Percentiles rank a stretch among this genome's conserved stretches.
These are phyloP conservation scores for Meyerozyma guilliermondii DNA, from an alignment of 1,139 yeast genomes.

Conservation along the genomic window DNA sequence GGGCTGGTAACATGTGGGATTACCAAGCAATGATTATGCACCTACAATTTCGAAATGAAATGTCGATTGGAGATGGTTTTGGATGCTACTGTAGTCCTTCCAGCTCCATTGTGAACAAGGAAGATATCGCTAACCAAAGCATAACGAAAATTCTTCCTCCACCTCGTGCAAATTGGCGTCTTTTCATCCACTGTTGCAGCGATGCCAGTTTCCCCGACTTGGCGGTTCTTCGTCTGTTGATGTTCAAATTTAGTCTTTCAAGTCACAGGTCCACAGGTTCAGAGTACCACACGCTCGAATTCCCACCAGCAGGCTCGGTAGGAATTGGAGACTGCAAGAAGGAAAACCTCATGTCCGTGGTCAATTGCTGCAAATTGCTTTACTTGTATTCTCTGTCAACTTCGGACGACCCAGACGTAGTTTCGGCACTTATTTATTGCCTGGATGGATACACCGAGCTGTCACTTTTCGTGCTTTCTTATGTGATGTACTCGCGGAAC, in stretches of 20 bases:
- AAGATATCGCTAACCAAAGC: slow-evolving; percentile 7
- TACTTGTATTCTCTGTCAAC: slow-evolving; percentile 37
- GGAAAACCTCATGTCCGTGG: slow-evolving; percentile 49
- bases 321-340: slow-evolving; percentile 66
- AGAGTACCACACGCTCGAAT: slow-evolving; percentile 45
- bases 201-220: slow-evolving; percentile 55
- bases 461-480: slow-evolving; percentile 67
- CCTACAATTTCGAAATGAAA: slow-evolving; percentile 8
- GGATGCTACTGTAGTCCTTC: slow-evolving; percentile 47
- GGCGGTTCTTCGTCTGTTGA: slow-evolving; percentile 28
- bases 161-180: slow-evolving; percentile 36
- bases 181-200: slow-evolving; percentile 42
- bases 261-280: slow-evolving; percentile 11
- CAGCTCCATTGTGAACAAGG: slow-evolving; percentile 43
- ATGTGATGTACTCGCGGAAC: slow-evolving; percentile 62
- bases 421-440: slow-evolving; percentile 60
- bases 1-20: slow-evolving; percentile 74
- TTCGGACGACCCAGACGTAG: slow-evolving; percentile 16
- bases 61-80: slow-evolving; percentile 3
- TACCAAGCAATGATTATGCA: slow-evolving; percentile 31
- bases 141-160: slow-evolving; percentile 23
- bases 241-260: slow-evolving; percentile 28
- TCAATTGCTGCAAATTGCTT: slow-evolving; percentile 60
- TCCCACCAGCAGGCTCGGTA: slow-evolving; percentile 82
- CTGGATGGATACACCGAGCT: slow-evolving; percentile 93